Evolutionary conservation across 306 rosid genomes (phyloP).

Genomic region (Luffa acutangula): DNA sequence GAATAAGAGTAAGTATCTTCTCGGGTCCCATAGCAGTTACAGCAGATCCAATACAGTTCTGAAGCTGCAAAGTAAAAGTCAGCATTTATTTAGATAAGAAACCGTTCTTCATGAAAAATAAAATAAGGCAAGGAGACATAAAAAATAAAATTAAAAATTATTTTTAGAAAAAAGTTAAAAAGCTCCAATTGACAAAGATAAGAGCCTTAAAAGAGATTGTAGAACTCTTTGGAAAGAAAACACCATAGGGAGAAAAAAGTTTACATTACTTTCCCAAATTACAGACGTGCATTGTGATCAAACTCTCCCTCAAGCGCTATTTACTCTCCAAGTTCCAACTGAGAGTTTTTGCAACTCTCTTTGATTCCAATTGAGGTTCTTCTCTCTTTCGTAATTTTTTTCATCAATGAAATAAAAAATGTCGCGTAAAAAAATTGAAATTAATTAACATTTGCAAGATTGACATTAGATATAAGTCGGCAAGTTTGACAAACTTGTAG

Average conservation of each 20-base stretch:
- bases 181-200: neutral
- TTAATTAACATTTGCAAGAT: constrained; percentile 37
- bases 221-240: neutral
- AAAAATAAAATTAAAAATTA: neutral
- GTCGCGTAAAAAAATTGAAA: neutral
- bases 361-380: neutral
- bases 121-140: neutral
- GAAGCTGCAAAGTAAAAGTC: constrained; percentile 40
- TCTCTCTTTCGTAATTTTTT: neutral
- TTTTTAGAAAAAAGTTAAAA: neutral
- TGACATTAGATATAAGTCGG: neutral
- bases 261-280: neutral
- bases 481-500: neutral
- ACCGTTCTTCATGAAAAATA: neutral
- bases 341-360: no score
- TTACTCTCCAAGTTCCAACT: neutral
- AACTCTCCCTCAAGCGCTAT: neutral
- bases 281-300: neutral
- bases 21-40: constrained; percentile 83
- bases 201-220: neutral
- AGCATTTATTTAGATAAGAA: neutral
- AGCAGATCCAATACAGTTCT: constrained; percentile 75
- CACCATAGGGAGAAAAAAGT: neutral
- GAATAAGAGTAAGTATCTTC: constrained; percentile 50
- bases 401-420: neutral